These are phyloP conservation scores for Paralagenidium karlingii DNA, from an alignment of 352 stramenopile species.

Conservation along the genomic window DNA sequence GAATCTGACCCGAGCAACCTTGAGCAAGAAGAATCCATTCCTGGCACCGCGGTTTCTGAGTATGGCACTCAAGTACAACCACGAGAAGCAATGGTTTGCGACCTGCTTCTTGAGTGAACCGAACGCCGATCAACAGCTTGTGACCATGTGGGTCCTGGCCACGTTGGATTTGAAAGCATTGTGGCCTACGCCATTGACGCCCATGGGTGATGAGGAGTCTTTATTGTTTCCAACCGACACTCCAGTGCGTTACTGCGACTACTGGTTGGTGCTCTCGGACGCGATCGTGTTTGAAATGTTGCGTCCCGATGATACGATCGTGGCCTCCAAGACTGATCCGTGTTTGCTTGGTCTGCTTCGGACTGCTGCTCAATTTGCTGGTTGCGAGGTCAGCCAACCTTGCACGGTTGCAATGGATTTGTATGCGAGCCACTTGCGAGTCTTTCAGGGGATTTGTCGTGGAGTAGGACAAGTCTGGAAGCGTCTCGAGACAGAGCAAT, in stretches of 20 bases:
- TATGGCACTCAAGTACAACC: constrained; percentile 39
- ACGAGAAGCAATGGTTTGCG: constrained; percentile 48
- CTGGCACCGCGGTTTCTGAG: constrained; percentile 43
- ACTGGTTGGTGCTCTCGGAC: constrained; percentile 61
- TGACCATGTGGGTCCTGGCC: constrained; percentile 39
- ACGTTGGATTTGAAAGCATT: constrained; percentile 46
- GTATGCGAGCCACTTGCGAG: constrained; percentile 48
- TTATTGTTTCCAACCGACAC: constrained; percentile 12
- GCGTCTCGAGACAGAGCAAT: not conserved
- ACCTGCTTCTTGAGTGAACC: constrained; percentile 45
- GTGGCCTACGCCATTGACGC: constrained; percentile 4
- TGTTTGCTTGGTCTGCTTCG: not conserved
- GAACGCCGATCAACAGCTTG: constrained; percentile 38
- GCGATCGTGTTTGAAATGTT: constrained; percentile 38
- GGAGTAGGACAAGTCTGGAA: constrained; percentile 28
- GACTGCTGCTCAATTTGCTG: not conserved
- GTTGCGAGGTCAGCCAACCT: constrained; percentile 5
- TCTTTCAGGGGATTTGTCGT: constrained; percentile 53
- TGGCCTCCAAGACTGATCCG: no score
- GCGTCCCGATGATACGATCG: no score
- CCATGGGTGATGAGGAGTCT: constrained; percentile 1
- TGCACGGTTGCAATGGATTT: constrained; percentile 14
- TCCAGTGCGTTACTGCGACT: constrained; percentile 32
- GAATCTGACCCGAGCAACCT: constrained; percentile 20
- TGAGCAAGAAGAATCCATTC: constrained; percentile 29